These are phyloP conservation scores for Penicillium soppii DNA, from an alignment of 495 filamentous ascomycete species.

Conservation along the genomic window DNA sequence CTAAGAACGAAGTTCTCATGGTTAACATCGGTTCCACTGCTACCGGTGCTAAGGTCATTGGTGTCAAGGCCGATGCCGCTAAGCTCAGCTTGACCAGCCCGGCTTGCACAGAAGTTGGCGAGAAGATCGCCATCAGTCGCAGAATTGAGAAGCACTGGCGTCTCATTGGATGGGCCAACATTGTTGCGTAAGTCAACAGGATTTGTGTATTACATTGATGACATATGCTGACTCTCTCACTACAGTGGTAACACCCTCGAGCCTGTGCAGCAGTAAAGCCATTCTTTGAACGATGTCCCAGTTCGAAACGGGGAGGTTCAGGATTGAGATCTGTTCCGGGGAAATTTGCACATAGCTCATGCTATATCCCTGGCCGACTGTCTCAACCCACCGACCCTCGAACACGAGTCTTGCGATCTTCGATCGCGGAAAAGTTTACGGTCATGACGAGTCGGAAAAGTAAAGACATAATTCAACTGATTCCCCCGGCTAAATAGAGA, in stretches of 20 bases:
- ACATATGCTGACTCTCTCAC: constrained; percentile 16
- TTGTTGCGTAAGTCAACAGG: constrained; percentile 61
- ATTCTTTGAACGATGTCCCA: constrained; percentile 18
- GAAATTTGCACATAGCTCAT: constrained; percentile 3
- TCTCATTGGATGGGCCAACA: constrained; percentile 95
- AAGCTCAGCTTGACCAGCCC: constrained; percentile 86
- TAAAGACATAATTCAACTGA: constrained; percentile 34
- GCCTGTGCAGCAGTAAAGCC: constrained; percentile 47
- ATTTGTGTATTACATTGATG: not conserved
- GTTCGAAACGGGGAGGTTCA: constrained; percentile 9
- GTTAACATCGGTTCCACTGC: constrained; percentile 98
- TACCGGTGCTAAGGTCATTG: constrained; percentile 90
- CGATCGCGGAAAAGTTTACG: constrained; percentile 30
- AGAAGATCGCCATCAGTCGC: constrained; percentile 95
- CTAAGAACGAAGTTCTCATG: constrained; percentile 98
- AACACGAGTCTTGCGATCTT: constrained; percentile 20
- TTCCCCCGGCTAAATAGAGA: constrained; percentile 29
- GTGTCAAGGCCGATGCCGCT: constrained; percentile 95
- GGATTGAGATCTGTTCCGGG: constrained; percentile 10
- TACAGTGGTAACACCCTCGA: constrained; percentile 54
- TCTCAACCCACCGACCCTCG: constrained; percentile 9
- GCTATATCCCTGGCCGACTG: constrained; percentile 3
- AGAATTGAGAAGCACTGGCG: constrained; percentile 99
- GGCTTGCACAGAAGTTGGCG: constrained; percentile 88
- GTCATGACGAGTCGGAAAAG: constrained; percentile 36